Evolutionary conservation across 2,329 filamentous ascomycete species (phyloP).

Genomic region (Colletotrichum sojae): DNA sequence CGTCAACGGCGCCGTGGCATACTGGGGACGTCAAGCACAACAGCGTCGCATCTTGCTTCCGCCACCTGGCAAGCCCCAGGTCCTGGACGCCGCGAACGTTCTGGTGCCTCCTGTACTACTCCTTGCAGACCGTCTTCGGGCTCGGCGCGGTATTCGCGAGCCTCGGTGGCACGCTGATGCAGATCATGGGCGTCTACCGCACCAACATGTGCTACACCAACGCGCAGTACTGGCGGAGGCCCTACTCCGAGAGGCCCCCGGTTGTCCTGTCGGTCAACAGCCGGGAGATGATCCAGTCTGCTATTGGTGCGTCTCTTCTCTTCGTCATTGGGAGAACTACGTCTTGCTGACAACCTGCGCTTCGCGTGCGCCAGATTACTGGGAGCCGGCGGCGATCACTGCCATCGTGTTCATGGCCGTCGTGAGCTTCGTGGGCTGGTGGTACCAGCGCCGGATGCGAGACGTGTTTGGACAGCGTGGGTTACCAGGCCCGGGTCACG

Average conservation of each 20-base stretch:
- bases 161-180: slow-evolving; percentile 45
- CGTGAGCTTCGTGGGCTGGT: slow-evolving; percentile 46
- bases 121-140: slow-evolving; percentile 41
- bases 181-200: slow-evolving; percentile 46
- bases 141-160: slow-evolving; percentile 59
- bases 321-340: background rate
- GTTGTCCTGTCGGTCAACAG: slow-evolving; percentile 41
- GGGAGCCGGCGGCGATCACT: slow-evolving; percentile 43
- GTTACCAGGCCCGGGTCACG: background rate
- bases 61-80: slow-evolving; percentile 12
- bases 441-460: slow-evolving; percentile 47
- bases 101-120: slow-evolving; percentile 43
- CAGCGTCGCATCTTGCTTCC: background rate
- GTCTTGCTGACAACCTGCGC: background rate
- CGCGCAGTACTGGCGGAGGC: slow-evolving; percentile 41
- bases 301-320: slow-evolving; percentile 1
- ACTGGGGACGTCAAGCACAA: background rate
- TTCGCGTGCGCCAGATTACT: slow-evolving; percentile 22
- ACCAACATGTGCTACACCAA: slow-evolving; percentile 44
- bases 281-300: slow-evolving; percentile 40
- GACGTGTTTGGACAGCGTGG: slow-evolving; percentile 41
- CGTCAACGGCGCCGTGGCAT: slow-evolving; percentile 40
- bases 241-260: slow-evolving; percentile 30
- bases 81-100: slow-evolving; percentile 31
- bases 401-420: slow-evolving; percentile 46